phyloP scores from a whole-genome alignment of 1,284 basidiomycete genomes.

The Rhodofomes roseus region DNA sequence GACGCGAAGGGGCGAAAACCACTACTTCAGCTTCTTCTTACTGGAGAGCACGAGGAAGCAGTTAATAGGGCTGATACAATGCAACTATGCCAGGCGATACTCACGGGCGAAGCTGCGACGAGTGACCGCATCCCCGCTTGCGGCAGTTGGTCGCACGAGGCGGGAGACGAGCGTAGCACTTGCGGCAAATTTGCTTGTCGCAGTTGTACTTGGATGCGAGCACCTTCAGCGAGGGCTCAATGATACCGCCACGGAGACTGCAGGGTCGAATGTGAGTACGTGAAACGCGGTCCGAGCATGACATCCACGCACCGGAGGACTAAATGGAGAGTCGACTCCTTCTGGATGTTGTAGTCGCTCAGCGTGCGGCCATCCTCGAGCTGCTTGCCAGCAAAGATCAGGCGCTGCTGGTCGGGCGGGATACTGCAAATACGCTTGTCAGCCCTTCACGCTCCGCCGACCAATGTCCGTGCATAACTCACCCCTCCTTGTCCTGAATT shows the following conservation, averaged over 20 bases:
- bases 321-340: conserved; percentile 97
- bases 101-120: conserved; percentile 92
- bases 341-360: conserved; percentile 98
- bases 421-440: conserved; percentile 46
- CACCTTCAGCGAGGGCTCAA: conserved; percentile 97
- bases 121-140: conserved; percentile 90
- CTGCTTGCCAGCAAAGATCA: conserved; percentile 95
- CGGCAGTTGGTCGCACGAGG: conserved; percentile 99
- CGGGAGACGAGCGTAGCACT: conserved; percentile 99
- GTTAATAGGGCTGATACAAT: conserved; percentile 4
- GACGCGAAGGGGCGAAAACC: conserved; percentile 21
- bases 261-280: not conserved
- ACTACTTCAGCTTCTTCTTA: conserved; percentile 97
- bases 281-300: not conserved
- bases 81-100: conserved; percentile 28
- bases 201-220: conserved; percentile 97
- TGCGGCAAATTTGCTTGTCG: conserved; percentile 98
- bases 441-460: not conserved
- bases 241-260: conserved; percentile 96
- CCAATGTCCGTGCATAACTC: conserved; percentile 20
- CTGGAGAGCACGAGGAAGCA: conserved; percentile 31
- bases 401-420: conserved; percentile 90
- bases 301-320: conserved; percentile 75
- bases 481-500: conserved; percentile 93
- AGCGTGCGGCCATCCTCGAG: conserved; percentile 95